Conservation (phyloP, 1,284 basidiomycete species). For the Trametes pubescens region DNA sequence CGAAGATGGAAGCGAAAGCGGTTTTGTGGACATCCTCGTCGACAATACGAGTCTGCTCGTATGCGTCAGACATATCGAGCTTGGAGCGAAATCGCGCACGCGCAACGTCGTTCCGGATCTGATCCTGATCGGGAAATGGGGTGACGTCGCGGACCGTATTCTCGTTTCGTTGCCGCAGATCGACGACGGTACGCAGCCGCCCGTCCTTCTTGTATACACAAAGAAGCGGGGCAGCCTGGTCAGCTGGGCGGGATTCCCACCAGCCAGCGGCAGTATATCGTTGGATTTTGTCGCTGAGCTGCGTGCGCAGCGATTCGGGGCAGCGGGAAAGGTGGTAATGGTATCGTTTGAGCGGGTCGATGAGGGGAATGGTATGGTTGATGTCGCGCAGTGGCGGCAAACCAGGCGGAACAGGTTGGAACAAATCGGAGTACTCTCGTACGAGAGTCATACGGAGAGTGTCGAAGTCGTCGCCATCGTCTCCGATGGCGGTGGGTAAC, state of each 20-base stretch:
- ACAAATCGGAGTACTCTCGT: slow-evolving; percentile 13
- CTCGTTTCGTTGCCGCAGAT: slow-evolving; percentile 36
- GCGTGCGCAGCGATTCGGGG: slow-evolving; percentile 17
- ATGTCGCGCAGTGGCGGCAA: slow-evolving; percentile 12
- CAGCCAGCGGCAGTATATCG: slow-evolving; percentile 34
- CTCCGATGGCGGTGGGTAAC: too few relatives aligned
- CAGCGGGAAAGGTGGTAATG: slow-evolving; percentile 35
- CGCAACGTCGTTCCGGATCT: slow-evolving; percentile 40
- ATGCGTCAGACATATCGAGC: slow-evolving; percentile 42
- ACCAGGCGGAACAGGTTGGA: slow-evolving; percentile 14
- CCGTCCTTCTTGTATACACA: slow-evolving; percentile 35
- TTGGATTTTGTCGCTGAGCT: slow-evolving; percentile 35
- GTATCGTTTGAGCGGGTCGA: slow-evolving; percentile 36
- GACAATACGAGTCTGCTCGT: slow-evolving; percentile 37
- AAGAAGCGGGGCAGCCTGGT: slow-evolving; percentile 34
- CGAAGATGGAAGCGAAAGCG: slow-evolving; percentile 37
- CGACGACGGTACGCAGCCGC: slow-evolving; percentile 35
- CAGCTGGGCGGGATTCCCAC: slow-evolving; percentile 32
- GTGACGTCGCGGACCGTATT: slow-evolving; percentile 42
- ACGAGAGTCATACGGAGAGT: too few relatives aligned
- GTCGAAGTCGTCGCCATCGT: too few relatives aligned
- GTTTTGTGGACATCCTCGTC: slow-evolving; percentile 34
- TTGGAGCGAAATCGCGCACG: slow-evolving; percentile 35
- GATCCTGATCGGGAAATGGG: slow-evolving; percentile 45
- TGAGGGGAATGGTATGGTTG: slow-evolving; percentile 34